A percentile compares a stretch with the other conserved stretches of the same genome.
Evolutionary conservation across 2,329 filamentous ascomycete genomes (phyloP).

Genomic region (Monosporascus sp.): DNA sequence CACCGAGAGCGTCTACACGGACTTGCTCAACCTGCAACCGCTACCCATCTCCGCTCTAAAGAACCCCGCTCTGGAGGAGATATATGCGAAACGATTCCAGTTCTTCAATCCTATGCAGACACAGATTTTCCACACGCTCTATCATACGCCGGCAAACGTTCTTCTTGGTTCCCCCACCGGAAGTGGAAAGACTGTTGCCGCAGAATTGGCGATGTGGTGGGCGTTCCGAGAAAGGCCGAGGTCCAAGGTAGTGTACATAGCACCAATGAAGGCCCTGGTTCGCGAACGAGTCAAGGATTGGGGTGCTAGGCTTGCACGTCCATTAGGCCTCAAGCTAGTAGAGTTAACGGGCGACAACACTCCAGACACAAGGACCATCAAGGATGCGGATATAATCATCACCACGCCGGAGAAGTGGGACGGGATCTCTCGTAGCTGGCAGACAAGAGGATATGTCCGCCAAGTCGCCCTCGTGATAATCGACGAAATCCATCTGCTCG

Average conservation of each 20-base stretch:
- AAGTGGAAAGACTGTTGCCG: slow-evolving; percentile 94
- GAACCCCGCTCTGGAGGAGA: slow-evolving; percentile 78
- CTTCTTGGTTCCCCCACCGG: slow-evolving; percentile 93
- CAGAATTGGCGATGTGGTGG: slow-evolving; percentile 99
- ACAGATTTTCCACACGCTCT: slow-evolving; percentile 94
- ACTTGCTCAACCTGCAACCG: slow-evolving; percentile 86
- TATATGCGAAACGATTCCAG: slow-evolving; percentile 84
- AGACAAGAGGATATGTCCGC: slow-evolving; percentile 91
- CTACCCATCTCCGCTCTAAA: slow-evolving; percentile 81
- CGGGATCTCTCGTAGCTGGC: slow-evolving; percentile 97
- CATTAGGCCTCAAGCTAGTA: slow-evolving; percentile 84
- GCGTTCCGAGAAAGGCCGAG: slow-evolving; percentile 91
- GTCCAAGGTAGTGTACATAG: slow-evolving; percentile 97
- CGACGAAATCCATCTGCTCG: slow-evolving; percentile 96
- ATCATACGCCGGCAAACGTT: slow-evolving; percentile 87
- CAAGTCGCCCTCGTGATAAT: slow-evolving; percentile 96
- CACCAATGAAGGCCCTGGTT: slow-evolving; percentile 97
- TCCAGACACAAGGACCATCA: slow-evolving; percentile 90
- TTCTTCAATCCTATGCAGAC: slow-evolving; percentile 99
- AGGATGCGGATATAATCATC: slow-evolving; percentile 94
- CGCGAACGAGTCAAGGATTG: slow-evolving; percentile 95
- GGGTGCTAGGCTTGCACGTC: slow-evolving; percentile 72
- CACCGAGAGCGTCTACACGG: slow-evolving; percentile 95
- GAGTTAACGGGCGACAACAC: slow-evolving; percentile 98
- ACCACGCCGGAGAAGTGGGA: slow-evolving; percentile 99